phyloP scores from a whole-genome alignment of 768 basidiomycete genomes.

The Trametes maxima region DNA sequence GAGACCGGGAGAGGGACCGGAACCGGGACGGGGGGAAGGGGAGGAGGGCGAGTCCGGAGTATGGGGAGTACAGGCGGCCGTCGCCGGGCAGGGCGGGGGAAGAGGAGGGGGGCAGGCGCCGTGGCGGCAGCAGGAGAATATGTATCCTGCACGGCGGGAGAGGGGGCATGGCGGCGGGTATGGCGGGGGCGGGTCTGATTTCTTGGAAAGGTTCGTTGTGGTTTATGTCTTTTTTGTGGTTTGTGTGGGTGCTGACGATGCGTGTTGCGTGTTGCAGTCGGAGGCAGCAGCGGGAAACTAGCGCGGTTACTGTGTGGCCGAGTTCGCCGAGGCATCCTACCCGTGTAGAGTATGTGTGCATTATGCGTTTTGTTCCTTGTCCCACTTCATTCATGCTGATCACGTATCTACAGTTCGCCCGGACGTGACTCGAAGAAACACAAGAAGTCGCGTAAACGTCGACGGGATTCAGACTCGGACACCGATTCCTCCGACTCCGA shows the following conservation, averaged over 20 bases:
- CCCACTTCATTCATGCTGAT: background rate
- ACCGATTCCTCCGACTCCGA: conserved; percentile 52
- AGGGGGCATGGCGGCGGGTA: conserved; percentile 27
- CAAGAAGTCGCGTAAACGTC: conserved; percentile 60
- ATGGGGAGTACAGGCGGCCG: conserved; percentile 29
- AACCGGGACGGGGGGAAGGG: conserved; percentile 25
- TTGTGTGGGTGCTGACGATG: background rate
- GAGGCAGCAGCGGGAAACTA: conserved; percentile 62
- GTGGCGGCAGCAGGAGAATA: conserved; percentile 53
- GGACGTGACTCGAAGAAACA: conserved; percentile 53
- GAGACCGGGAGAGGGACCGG: conserved; percentile 31
- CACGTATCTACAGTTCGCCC: conserved; percentile 48
- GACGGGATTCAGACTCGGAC: conserved; percentile 46
- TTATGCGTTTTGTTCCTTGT: conserved; percentile 12
- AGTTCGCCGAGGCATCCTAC: conserved; percentile 72
- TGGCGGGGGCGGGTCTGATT: conserved; percentile 51
- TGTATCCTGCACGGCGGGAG: conserved; percentile 53
- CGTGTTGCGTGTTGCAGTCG: conserved; percentile 49
- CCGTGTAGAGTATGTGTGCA: conserved; percentile 52
- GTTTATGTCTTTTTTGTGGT: conserved; percentile 1
- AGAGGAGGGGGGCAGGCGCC: conserved; percentile 35
- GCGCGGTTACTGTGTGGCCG: conserved; percentile 74
- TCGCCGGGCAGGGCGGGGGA: conserved; percentile 36
- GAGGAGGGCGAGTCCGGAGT: conserved; percentile 40
- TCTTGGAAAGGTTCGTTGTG: conserved; percentile 63